A percentile compares a stretch with the other conserved stretches of the same genome.
phyloP scores from a whole-genome alignment of 345 rosid species.

The Balakata baccata region DNA sequence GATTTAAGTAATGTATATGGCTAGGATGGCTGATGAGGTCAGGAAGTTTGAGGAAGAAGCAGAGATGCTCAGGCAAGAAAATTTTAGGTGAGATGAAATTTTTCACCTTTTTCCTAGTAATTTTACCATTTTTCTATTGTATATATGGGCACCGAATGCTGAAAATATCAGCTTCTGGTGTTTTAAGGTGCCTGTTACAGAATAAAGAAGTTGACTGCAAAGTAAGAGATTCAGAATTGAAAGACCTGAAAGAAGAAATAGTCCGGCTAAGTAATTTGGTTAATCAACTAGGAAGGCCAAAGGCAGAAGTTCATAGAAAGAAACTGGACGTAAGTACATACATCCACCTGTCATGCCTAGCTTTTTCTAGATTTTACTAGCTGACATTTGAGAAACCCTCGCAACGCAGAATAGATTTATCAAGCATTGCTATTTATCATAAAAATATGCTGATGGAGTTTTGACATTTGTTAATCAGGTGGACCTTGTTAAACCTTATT shows the following conservation, averaged over 20 bases:
- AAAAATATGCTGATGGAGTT: slow-evolving; percentile 11
- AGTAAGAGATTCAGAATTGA: slow-evolving; percentile 25
- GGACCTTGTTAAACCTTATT: slow-evolving; percentile 37
- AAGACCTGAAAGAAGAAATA: slow-evolving; percentile 29
- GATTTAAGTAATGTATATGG: neutral
- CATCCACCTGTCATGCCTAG: neutral
- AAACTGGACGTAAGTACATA: slow-evolving; percentile 17
- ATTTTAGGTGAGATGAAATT: slow-evolving; percentile 18
- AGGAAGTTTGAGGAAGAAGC: slow-evolving; percentile 35
- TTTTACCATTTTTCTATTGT: neutral
- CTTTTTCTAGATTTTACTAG: neutral
- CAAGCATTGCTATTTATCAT: neutral
- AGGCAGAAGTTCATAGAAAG: slow-evolving; percentile 12
- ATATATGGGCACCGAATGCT: neutral
- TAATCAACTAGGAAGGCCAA: slow-evolving; percentile 16
- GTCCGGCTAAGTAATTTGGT: slow-evolving; percentile 18
- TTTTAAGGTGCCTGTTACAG: slow-evolving; percentile 19
- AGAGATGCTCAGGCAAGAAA: slow-evolving; percentile 30
- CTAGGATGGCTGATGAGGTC: slow-evolving; percentile 33
- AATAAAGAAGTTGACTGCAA: slow-evolving; percentile 26
- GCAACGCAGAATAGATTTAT: neutral
- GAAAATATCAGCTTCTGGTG: neutral
- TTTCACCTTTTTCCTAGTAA: neutral
- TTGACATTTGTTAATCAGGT: slow-evolving; percentile 35
- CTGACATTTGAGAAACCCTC: neutral